Evolutionary conservation across 345 rosid species (phyloP).

Genomic region (Arabis alpina): DNA sequence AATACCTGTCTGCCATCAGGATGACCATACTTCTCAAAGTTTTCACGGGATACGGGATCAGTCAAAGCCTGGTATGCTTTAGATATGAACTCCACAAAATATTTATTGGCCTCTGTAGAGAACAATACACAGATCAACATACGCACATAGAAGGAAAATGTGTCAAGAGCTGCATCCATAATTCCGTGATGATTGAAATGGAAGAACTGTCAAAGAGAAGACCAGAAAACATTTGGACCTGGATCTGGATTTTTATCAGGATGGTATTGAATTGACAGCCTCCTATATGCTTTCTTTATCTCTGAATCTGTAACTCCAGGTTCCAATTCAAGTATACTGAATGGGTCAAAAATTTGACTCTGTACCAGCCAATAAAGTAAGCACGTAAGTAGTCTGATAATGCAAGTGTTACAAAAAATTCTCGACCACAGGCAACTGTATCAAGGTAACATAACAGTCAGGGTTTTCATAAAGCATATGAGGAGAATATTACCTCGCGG

Average conservation of each 20-base stretch:
- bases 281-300: conserved; percentile 90
- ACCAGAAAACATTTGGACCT: conserved; percentile 61
- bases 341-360: conserved; percentile 94
- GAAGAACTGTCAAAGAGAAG: conserved; percentile 9
- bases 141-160: conserved; percentile 21
- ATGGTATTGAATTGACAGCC: conserved; percentile 90
- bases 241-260: conserved; percentile 99
- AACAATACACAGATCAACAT: conserved; percentile 13
- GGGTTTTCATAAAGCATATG: not conserved
- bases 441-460: conserved; percentile 6
- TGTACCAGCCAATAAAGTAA: conserved; percentile 42
- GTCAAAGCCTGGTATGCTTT: conserved; percentile 98
- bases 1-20: conserved; percentile 97
- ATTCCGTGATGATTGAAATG: not conserved
- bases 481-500: conserved; percentile 62
- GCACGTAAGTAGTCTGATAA: conserved; percentile 11
- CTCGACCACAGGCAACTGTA: conserved; percentile 12
- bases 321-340: conserved; percentile 76
- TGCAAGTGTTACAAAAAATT: conserved; percentile 11
- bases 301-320: conserved; percentile 82
- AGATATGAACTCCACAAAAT: conserved; percentile 86
- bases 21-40: conserved; percentile 98
- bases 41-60: conserved; percentile 91
- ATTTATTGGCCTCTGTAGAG: conserved; percentile 75
- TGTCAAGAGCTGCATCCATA: conserved; percentile 21